Evolutionary conservation across 1,139 yeast species (phyloP).

Genomic region (Kurtzmaniella quercitrusa): DNA sequence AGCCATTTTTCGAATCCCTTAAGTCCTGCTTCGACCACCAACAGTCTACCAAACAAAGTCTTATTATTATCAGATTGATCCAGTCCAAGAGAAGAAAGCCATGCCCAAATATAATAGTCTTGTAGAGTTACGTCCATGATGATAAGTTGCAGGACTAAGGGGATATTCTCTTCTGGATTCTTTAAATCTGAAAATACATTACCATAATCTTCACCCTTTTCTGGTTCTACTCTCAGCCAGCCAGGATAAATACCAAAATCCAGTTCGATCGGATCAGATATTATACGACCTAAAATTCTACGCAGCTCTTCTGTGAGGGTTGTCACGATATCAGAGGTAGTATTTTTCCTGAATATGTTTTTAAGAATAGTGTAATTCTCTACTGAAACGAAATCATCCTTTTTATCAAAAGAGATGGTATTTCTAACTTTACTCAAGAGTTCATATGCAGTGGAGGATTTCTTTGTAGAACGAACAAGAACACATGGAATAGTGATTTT

Average conservation of each 20-base stretch:
- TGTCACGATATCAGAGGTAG: slow-evolving; percentile 52
- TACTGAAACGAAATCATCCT: slow-evolving; percentile 64
- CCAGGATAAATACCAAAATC: slow-evolving; percentile 39
- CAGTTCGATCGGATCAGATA: slow-evolving; percentile 39
- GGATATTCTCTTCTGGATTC: slow-evolving; percentile 26
- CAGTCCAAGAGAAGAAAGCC: slow-evolving; percentile 74
- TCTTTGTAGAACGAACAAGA: slow-evolving; percentile 57
- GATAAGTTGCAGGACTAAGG: slow-evolving; percentile 44
- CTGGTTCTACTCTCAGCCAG: slow-evolving; percentile 30
- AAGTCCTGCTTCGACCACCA: slow-evolving; percentile 67
- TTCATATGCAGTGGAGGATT: slow-evolving; percentile 47
- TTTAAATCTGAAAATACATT: slow-evolving; percentile 3
- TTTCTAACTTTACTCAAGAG: slow-evolving; percentile 54
- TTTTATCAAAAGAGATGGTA: slow-evolving; percentile 65
- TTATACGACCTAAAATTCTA: slow-evolving; percentile 58
- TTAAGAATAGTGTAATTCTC: slow-evolving; percentile 78
- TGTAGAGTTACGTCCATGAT: slow-evolving; percentile 68
- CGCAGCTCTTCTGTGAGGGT: slow-evolving; percentile 73
- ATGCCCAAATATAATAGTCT: slow-evolving; percentile 88
- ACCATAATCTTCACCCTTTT: slow-evolving; percentile 1
- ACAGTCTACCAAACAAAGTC: slow-evolving; percentile 71
- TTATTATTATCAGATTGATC: slow-evolving; percentile 69
- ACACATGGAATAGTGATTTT: slow-evolving; percentile 54
- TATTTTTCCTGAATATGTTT: slow-evolving; percentile 60
- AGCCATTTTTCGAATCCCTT: slow-evolving; percentile 85